Base-by-base conservation (phyloP, 495 filamentous ascomycete species). In the Lentithecium fluviatile region DNA sequence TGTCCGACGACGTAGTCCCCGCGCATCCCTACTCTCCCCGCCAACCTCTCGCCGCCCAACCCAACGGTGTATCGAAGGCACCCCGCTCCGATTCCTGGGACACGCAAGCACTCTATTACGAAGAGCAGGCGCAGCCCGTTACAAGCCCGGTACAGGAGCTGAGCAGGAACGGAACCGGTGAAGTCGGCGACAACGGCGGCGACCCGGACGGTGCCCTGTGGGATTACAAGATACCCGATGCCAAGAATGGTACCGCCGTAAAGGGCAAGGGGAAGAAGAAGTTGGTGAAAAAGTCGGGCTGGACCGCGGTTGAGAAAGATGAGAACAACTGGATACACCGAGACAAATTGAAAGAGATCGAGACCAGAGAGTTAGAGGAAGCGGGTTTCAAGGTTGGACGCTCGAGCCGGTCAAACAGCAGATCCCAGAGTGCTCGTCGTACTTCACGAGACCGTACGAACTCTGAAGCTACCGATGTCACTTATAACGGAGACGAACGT, bases 291-390 rank as follows among this genome's bases (percentile, higher is more conserved):
- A 52, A 50, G 7, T 21, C 56, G 0, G 50, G 36, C 24, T 57
- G 60, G 58, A 47, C 13, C 3, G 42, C 67, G 15, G 49, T 26
- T 5, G 64, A 68, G 38, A 54, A 79, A 26, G 85, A 88, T 38
- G 78, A 80, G 62, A 87, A 87, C 47, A 84, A 87, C 71, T 97
- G 94, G 94, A 97, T 98, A 58, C 92, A 98, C 71, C 82, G 94
- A 21, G 94, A 98, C 74, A 98, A 97, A 74, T 75, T 98, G 46
- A 92, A 90, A 32, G 82, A 84, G 70, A 98, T 98, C 66, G 94
- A 98, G 77, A 96, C 81, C 68, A 82, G 90, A 73, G 94, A 98
- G 72, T 78, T 97, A 62, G 89, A 95, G 66, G 90, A 89, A 69
- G 91, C 91, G 2, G 91, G 90, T 84, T 93, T 91, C 23, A 83